Evolutionary conservation across 2,329 filamentous ascomycete genomes (phyloP).

Genomic region (Colletotrichum eleusines): DNA sequence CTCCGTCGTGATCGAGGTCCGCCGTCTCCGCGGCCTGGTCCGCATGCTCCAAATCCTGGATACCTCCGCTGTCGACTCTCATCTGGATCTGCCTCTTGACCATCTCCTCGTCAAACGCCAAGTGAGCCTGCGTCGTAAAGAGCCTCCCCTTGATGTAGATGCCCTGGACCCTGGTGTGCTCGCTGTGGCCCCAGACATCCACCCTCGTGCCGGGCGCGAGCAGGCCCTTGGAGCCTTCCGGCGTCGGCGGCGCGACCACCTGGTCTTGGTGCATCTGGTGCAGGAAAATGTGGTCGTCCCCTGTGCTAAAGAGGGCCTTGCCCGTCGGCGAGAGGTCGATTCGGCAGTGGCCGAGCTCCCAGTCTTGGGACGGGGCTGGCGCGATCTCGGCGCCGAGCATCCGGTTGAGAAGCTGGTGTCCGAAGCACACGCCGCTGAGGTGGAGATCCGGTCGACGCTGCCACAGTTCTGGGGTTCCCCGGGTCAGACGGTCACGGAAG

Average conservation of each 20-base stretch:
- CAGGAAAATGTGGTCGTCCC: conserved; percentile 63
- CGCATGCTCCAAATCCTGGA: conserved; percentile 73
- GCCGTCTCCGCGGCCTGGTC: conserved; percentile 73
- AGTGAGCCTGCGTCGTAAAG: conserved; percentile 83
- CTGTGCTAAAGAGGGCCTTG: conserved; percentile 74
- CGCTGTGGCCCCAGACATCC: conserved; percentile 71
- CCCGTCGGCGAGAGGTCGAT: conserved; percentile 75
- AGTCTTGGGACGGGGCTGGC: conserved; percentile 71
- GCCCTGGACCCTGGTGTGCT: conserved; percentile 77
- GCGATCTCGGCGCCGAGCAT: conserved; percentile 77
- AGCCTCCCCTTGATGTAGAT: conserved; percentile 75
- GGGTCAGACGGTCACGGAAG: neutral
- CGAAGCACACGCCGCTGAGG: conserved; percentile 83
- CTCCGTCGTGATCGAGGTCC: conserved; percentile 75
- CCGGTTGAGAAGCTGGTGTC: conserved; percentile 82
- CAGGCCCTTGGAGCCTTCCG: conserved; percentile 57
- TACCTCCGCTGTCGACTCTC: conserved; percentile 68
- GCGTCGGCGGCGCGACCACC: conserved; percentile 70
- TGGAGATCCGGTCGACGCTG: conserved; percentile 61
- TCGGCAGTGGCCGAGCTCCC: conserved; percentile 78
- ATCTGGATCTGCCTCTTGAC: conserved; percentile 72
- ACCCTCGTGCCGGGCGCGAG: conserved; percentile 57
- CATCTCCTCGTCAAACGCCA: conserved; percentile 80
- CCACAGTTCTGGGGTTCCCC: conserved; percentile 58
- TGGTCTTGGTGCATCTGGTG: conserved; percentile 88